Evolutionary conservation across 73 alveolate species (phyloP), one percentile per base, ranked within the genome.

Genomic region (Paraurostyla sp.): DNA sequence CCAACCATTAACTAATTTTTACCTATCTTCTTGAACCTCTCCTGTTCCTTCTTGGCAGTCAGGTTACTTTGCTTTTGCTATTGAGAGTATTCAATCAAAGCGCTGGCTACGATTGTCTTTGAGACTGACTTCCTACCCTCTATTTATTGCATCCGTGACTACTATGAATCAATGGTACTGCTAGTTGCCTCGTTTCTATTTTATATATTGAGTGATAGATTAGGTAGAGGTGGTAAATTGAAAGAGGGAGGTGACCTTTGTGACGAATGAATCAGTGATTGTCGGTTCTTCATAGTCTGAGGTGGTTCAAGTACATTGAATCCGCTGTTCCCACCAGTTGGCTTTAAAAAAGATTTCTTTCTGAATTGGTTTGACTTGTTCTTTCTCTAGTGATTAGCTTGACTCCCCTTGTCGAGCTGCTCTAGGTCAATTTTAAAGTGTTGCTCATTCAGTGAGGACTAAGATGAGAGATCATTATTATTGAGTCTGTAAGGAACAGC

Each of bases 171-270:
- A 13, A 52, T 38, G 2, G 35, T 9, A 60, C 23, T 6, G 35
- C 7, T 9, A 60, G 3, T 6, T 32, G 13, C 58, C 4, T 7
- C 20, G 36, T 35, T 2, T 13, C 58, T 38, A 15, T 15, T 15
- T 1, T 38, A 33, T 38, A 15, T 58, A 18, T 40, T 65, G 32
- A 38, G 35, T 4, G 41, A 18, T 2, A 58, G 60, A 65, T 40
- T 32, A 1, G 82, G 82, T 38, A 65, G 25, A 65, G 82, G 82
- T 18, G 82, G 82, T 40, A 65, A 38, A 65, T 65, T 65, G 0
- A 65, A 2, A 30, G 56, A 65, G 36, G 82, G 58, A 40, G 58
- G 82, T 6, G 82, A 40, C 20, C 41, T 65, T 16, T 16, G 3
- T 65, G 35, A 9, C 0, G 56, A 15, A 7, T 65, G 41, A 38